Evolutionary conservation across 2,329 filamentous ascomycete genomes (phyloP).

Genomic region (Fusarium luffae): DNA sequence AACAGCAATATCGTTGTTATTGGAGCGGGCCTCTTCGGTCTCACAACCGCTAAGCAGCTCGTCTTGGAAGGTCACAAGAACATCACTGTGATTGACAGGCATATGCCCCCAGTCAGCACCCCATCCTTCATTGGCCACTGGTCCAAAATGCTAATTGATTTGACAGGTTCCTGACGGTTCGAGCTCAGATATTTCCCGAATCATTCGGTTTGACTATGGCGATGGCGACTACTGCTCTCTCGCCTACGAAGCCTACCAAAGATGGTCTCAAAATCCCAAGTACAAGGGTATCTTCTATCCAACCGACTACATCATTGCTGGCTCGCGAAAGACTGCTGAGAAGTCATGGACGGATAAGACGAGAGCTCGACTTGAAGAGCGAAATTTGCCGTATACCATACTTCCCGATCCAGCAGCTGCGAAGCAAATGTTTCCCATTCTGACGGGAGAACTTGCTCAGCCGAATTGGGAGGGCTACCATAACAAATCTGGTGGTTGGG

Average conservation of each 20-base stretch:
- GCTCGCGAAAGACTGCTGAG: not conserved
- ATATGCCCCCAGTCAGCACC: constrained; percentile 47
- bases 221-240: constrained; percentile 69
- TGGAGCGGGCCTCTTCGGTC: constrained; percentile 49
- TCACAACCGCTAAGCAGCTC: constrained; percentile 46
- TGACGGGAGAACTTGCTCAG: constrained; percentile 19
- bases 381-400: constrained; percentile 5
- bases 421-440: constrained; percentile 1
- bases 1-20: constrained; percentile 42
- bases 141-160: not conserved
- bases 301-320: constrained; percentile 16
- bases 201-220: constrained; percentile 67
- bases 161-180: constrained; percentile 47
- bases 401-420: constrained; percentile 2
- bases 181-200: constrained; percentile 51
- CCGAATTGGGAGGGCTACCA: constrained; percentile 29
- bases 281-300: constrained; percentile 30
- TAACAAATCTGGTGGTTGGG: constrained; percentile 32
- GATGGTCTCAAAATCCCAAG: constrained; percentile 20
- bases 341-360: constrained; percentile 33
- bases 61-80: constrained; percentile 45
- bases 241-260: constrained; percentile 49
- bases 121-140: not conserved
- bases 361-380: constrained; percentile 18
- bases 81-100: constrained; percentile 50